A percentile compares a stretch with the other conserved stretches of the same genome.
phyloP scores from a whole-genome alignment of 805 yeast species.

The Teunomyces gatunensis region DNA sequence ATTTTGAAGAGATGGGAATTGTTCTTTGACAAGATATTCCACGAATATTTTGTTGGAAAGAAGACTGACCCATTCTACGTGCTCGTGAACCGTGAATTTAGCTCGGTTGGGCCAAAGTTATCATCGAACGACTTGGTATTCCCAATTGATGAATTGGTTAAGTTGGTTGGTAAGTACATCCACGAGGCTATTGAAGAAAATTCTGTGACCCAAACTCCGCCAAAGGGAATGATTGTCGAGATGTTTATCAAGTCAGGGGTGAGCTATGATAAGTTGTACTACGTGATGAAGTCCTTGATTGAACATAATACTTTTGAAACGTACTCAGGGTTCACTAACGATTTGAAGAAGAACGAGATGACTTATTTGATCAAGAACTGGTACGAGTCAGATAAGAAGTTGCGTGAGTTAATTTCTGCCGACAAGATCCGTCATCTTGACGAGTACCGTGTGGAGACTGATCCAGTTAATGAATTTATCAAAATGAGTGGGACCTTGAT shows the following conservation, averaged over 20 bases:
- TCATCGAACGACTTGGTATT: slow-evolving; percentile 72
- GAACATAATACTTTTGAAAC: slow-evolving; percentile 56
- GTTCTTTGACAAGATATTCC: slow-evolving; percentile 51
- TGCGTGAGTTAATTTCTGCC: slow-evolving; percentile 54
- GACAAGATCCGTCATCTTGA: slow-evolving; percentile 44
- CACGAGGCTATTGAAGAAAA: slow-evolving; percentile 35
- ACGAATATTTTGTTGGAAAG: slow-evolving; percentile 25
- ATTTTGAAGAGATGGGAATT: slow-evolving; percentile 78
- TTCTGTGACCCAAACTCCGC: slow-evolving; percentile 30
- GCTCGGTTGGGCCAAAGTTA: slow-evolving; percentile 59
- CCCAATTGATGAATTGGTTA: slow-evolving; percentile 70
- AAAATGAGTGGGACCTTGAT: slow-evolving; percentile 14
- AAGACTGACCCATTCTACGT: slow-evolving; percentile 39
- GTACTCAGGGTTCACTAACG: slow-evolving; percentile 44
- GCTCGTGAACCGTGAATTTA: slow-evolving; percentile 37
- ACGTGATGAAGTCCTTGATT: slow-evolving; percentile 57
- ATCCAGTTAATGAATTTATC: slow-evolving; percentile 48
- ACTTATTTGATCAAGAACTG: slow-evolving; percentile 60
- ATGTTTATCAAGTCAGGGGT: slow-evolving; percentile 65
- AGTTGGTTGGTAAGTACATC: slow-evolving; percentile 59
- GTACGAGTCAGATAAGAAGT: slow-evolving; percentile 62
- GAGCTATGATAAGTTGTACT: slow-evolving; percentile 62
- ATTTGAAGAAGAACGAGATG: slow-evolving; percentile 52
- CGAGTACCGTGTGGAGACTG: slow-evolving; percentile 49
- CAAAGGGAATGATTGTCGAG: slow-evolving; percentile 59